Percentiles rank a stretch among this genome's conserved stretches.
phyloP scores from a whole-genome alignment of 495 filamentous ascomycete species.

The Talaromyces wortmannii region DNA sequence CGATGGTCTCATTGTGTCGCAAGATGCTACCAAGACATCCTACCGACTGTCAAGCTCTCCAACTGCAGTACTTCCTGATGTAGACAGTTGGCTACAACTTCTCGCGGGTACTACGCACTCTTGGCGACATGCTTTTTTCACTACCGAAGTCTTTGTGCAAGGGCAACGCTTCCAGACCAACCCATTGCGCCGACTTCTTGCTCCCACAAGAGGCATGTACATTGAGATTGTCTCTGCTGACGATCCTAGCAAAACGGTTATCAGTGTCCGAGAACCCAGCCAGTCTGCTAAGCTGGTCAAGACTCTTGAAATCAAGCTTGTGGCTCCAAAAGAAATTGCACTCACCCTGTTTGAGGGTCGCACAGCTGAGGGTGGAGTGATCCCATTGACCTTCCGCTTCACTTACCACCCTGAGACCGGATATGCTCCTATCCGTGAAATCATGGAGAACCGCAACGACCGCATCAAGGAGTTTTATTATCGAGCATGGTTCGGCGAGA shows the following conservation, averaged over 20 bases:
- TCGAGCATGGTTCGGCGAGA: conserved; percentile 90
- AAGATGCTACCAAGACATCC: conserved; percentile 66
- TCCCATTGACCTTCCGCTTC: conserved; percentile 76
- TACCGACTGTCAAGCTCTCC: conserved; percentile 74
- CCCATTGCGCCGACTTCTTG: conserved; percentile 84
- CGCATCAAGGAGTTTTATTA: conserved; percentile 91
- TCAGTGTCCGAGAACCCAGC: conserved; percentile 66
- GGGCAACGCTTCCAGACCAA: conserved; percentile 96
- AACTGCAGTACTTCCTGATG: conserved; percentile 61
- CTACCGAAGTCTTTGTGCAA: conserved; percentile 90
- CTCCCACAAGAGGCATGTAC: conserved; percentile 74
- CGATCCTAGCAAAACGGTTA: conserved; percentile 69
- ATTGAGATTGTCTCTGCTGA: conserved; percentile 80
- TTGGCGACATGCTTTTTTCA: conserved; percentile 96
- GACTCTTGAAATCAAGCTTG: conserved; percentile 75
- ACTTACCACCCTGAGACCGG: conserved; percentile 89
- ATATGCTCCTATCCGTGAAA: conserved; percentile 90
- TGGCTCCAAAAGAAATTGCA: conserved; percentile 66
- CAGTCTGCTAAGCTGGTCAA: conserved; percentile 63
- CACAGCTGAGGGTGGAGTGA: conserved; percentile 70
- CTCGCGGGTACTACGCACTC: conserved; percentile 80
- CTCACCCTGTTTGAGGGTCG: conserved; percentile 86
- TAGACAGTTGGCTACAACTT: conserved; percentile 77
- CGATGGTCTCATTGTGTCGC: conserved; percentile 73
- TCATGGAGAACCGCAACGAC: conserved; percentile 81